A percentile compares a stretch with the other conserved stretches of the same genome.
phyloP scores from a whole-genome alignment of 2,329 filamentous ascomycete genomes.

The Chaetomium sp. region DNA sequence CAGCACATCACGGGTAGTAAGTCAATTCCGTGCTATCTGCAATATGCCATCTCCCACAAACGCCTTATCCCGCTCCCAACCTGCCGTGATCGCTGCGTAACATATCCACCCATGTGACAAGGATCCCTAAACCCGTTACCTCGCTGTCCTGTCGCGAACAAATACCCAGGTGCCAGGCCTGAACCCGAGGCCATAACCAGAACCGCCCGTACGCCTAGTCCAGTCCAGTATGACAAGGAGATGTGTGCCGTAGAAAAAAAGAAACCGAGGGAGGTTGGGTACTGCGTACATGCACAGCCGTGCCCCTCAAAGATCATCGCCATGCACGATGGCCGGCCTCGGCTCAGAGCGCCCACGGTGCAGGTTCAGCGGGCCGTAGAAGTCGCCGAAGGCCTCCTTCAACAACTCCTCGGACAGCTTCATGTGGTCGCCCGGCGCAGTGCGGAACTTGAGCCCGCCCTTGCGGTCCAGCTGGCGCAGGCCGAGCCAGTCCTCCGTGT shows the following conservation, averaged over 20 bases:
- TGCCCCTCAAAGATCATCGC: slow-evolving; percentile 30
- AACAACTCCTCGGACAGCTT: slow-evolving; percentile 68
- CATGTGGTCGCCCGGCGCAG: slow-evolving; percentile 81
- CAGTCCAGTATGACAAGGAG: slow-evolving; percentile 11
- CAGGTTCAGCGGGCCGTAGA: slow-evolving; percentile 59
- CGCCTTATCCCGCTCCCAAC: slow-evolving; percentile 1
- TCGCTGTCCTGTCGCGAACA: slow-evolving; percentile 4
- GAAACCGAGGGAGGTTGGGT: neutral
- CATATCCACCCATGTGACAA: slow-evolving; percentile 12
- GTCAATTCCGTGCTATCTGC: slow-evolving; percentile 3
- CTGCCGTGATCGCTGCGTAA: neutral
- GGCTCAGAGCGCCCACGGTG: slow-evolving; percentile 31
- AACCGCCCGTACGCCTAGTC: neutral
- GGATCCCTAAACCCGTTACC: slow-evolving; percentile 4
- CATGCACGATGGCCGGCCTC: slow-evolving; percentile 16
- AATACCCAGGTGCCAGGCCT: slow-evolving; percentile 3
- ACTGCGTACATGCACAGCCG: neutral
- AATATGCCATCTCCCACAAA: slow-evolving; percentile 17
- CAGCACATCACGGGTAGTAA: neutral
- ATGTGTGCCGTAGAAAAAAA: neutral
- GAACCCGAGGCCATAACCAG: neutral
- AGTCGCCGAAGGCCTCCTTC: slow-evolving; percentile 65
- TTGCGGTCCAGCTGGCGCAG: slow-evolving; percentile 76
- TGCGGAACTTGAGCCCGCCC: slow-evolving; percentile 75
- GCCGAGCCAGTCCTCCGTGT: slow-evolving; percentile 92